phyloP scores from a whole-genome alignment of 2,329 filamentous ascomycete genomes.

The Venturia carpophila region DNA sequence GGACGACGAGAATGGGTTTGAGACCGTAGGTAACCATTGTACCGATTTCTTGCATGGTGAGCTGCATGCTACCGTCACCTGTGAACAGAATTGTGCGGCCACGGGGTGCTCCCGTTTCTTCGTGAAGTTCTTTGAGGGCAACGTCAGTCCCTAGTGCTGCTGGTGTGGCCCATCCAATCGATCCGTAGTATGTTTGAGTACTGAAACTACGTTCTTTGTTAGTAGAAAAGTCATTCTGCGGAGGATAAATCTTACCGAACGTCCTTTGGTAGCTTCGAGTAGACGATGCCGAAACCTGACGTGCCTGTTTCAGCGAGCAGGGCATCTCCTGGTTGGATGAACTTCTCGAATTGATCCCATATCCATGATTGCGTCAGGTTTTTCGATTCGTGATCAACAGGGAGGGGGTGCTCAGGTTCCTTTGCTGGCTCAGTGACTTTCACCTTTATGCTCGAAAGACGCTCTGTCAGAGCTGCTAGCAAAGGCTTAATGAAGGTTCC shows the following conservation, averaged over 20 bases:
- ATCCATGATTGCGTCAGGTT: slow-evolving; percentile 37
- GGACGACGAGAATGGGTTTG: slow-evolving; percentile 34
- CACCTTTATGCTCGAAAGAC: slow-evolving; percentile 22
- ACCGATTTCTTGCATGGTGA: slow-evolving; percentile 58
- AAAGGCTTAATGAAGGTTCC: slow-evolving; percentile 34
- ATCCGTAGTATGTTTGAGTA: slow-evolving; percentile 10
- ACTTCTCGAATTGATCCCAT: slow-evolving; percentile 35
- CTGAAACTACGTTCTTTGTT: not conserved
- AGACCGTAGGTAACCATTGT: slow-evolving; percentile 47
- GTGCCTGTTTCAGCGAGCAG: slow-evolving; percentile 38
- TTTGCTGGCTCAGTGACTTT: slow-evolving; percentile 7
- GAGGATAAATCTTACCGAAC: slow-evolving; percentile 20
- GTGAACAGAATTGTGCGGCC: slow-evolving; percentile 49
- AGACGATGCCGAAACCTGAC: slow-evolving; percentile 33
- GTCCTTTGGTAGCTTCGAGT: slow-evolving; percentile 27
- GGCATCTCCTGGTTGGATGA: slow-evolving; percentile 32
- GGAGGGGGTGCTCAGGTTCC: slow-evolving; percentile 13
- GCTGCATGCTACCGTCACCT: slow-evolving; percentile 57
- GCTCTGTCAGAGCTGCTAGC: slow-evolving; percentile 26
- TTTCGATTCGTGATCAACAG: slow-evolving; percentile 24
- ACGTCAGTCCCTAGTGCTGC: slow-evolving; percentile 36
- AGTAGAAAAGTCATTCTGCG: not conserved
- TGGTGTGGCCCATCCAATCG: slow-evolving; percentile 33
- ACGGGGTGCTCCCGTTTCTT: slow-evolving; percentile 20
- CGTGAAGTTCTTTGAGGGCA: slow-evolving; percentile 43